Evolutionary conservation across 2,329 filamentous ascomycete species (phyloP).

Genomic region (Microsporum ferrugineum): DNA sequence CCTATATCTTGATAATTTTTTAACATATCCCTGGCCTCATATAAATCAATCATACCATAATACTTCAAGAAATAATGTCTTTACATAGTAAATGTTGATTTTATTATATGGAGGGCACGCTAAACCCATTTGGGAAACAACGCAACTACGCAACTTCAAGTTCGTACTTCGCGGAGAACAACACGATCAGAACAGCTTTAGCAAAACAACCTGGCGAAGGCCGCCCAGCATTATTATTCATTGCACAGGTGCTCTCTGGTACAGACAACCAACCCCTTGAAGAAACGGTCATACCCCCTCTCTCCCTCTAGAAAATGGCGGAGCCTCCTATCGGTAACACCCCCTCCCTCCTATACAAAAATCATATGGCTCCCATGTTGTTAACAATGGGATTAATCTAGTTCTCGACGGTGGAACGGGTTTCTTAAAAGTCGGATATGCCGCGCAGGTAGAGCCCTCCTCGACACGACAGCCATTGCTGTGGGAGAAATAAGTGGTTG

Average conservation of each 20-base stretch:
- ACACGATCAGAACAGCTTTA: background rate
- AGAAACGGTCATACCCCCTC: background rate
- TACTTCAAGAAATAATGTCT: no score
- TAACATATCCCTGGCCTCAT: background rate
- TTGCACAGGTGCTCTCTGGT: background rate
- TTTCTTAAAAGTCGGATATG: slow-evolving; percentile 99
- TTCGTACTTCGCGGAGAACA: background rate
- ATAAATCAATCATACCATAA: background rate
- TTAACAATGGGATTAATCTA: slow-evolving; percentile 34
- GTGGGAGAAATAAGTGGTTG: background rate
- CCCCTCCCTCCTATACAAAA: slow-evolving; percentile 13
- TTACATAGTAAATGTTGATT: background rate
- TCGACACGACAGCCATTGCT: background rate
- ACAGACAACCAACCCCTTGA: background rate
- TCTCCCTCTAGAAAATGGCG: slow-evolving; percentile 26
- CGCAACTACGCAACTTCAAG: background rate
- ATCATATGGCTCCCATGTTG: slow-evolving; percentile 14
- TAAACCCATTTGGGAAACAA: background rate
- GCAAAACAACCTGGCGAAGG: background rate
- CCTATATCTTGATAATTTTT: background rate
- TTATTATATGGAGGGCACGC: background rate
- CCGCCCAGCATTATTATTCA: background rate
- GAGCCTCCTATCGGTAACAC: slow-evolving; percentile 40
- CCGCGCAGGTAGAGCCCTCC: slow-evolving; percentile 54
- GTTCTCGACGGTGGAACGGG: slow-evolving; percentile 99